Base-by-base conservation (phyloP, 345 rosid genomes). In the Eutrema yunnanense region DNA sequence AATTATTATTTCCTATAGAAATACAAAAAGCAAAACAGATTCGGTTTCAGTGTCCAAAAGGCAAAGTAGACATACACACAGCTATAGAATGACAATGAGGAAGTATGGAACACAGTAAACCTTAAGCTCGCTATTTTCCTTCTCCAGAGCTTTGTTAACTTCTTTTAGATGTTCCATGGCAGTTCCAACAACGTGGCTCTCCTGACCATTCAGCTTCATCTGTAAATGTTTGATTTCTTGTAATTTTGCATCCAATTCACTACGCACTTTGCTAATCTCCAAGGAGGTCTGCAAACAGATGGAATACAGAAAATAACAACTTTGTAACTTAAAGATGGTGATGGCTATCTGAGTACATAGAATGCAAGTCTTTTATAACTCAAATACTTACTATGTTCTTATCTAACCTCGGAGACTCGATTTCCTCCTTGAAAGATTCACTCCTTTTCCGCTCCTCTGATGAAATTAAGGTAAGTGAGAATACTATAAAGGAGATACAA, bases 391-490 rank as follows among this genome's bases (percentile, higher is more conserved):
- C 97, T 58, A 77, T 83, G 52, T 88, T 82, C 77, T 85, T 82
- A 27, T 83, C 87, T 69, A 78, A 57, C 78, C 86, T 85, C 53
- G 85, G 75, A 43, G 82, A 70, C 68, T 75, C 73, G 54, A 89
- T 80, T 74, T 90, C 88, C 70, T 83, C 83, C 74, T 73, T 84
- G 30, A 86, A 67, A 72, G 85, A 81, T 60, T 84, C 81, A 71
- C 86, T 93, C 78, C 74, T 74, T 78, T 64, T 82, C 51, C 67
- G 86, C 65, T 87, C 90, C 85, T 89, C 97, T 93, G 84, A 62
- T 53, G 82, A 54, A 71, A 43, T 14, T 38, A 37, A 46, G 55
- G 26, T 37, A 9, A 59, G 74, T 71, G 49, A 56, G 66, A 5
- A 42, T 62, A 42, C 62, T 19, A 74, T 43, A 51, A 64, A 14